Conservation (phyloP, 176 grass and related monocot genomes). For the Carex cristatella region DNA sequence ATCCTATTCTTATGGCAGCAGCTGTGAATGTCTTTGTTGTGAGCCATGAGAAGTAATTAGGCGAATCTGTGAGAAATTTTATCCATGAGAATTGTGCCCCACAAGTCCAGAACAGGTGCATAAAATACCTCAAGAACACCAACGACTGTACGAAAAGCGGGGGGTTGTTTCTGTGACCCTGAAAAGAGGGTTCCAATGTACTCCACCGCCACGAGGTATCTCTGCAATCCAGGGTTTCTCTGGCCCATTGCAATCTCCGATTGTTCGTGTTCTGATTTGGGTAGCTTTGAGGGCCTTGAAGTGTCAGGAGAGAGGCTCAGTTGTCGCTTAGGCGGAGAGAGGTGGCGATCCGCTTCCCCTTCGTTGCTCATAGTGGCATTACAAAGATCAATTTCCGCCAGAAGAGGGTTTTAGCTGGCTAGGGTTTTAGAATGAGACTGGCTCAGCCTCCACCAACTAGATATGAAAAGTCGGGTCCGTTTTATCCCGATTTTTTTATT, state of each 20-base stretch:
- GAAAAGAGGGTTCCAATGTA: constrained; percentile 81
- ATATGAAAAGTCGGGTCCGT: no score
- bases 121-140: constrained; percentile 68
- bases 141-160: constrained; percentile 68
- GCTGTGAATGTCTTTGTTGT: no score
- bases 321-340: not conserved
- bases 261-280: constrained; percentile 3
- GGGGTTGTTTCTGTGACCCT: constrained; percentile 77
- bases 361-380: constrained; percentile 8
- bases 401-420: not conserved
- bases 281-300: not conserved
- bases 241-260: constrained; percentile 29
- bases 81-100: not conserved
- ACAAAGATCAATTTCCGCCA: not conserved
- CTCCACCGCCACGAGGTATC: constrained; percentile 84
- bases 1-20: not conserved
- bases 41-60: not conserved
- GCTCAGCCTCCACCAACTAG: no score
- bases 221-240: constrained; percentile 49
- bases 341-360: not conserved
- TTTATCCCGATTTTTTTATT: no score
- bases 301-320: not conserved
- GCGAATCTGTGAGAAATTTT: not conserved
- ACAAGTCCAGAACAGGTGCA: not conserved
- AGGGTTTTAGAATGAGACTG: not conserved